Evolutionary conservation across 345 rosid species (phyloP).

Genomic region (Populus nigra): DNA sequence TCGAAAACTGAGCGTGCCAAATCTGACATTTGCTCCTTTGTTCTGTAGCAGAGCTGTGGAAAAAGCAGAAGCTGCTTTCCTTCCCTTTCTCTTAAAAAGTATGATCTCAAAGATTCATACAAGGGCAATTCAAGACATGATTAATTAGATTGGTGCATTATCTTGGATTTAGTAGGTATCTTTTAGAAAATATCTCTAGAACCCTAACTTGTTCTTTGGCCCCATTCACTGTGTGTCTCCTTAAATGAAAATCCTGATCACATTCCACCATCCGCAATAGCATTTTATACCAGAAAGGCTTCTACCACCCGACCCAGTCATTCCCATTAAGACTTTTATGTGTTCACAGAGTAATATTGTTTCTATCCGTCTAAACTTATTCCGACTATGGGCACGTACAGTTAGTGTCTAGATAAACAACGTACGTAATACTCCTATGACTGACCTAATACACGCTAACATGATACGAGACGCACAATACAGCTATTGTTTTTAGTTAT

Average conservation of each 20-base stretch:
- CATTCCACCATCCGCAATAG: conserved; percentile 17
- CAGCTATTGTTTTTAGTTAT: not conserved
- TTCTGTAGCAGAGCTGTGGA: not conserved
- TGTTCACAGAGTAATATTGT: not conserved
- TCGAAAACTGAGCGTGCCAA: too few relatives aligned
- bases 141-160: not conserved
- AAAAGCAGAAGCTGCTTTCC: not conserved
- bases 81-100: not conserved
- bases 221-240: conserved; percentile 8
- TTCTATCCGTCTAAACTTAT: conserved; percentile 6
- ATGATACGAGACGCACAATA: not conserved
- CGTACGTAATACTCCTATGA: too few relatives aligned
- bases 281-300: not conserved
- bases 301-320: conserved; percentile 5
- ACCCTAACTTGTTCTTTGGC: conserved; percentile 9
- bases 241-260: conserved; percentile 37
- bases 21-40: not conserved
- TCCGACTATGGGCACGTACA: not conserved
- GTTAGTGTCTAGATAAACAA: too few relatives aligned
- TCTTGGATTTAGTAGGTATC: not conserved
- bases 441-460: too few relatives aligned
- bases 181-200: not conserved
- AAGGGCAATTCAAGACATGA: conserved; percentile 6
- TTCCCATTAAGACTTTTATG: not conserved
- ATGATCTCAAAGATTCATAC: not conserved